phyloP scores from a whole-genome alignment of 2,329 filamentous ascomycete species.

The Talaromyces sp. region DNA sequence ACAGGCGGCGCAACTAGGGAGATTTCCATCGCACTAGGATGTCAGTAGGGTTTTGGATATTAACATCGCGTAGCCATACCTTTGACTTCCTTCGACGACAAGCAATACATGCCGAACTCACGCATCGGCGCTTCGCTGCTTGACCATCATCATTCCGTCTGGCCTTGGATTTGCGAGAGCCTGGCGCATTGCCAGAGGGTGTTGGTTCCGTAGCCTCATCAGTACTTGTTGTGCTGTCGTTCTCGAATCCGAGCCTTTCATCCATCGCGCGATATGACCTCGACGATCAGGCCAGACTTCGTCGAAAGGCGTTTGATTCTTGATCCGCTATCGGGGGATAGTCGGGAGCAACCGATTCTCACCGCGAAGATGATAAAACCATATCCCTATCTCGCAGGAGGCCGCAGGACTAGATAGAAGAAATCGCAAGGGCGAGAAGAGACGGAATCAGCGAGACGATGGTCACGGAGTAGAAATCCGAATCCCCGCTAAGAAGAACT shows the following conservation, averaged over 20 bases:
- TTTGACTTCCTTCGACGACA: conserved; percentile 77
- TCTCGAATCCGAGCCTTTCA: conserved; percentile 9
- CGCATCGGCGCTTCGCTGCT: conserved; percentile 65
- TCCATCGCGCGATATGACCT: conserved; percentile 10
- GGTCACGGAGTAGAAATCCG: neutral
- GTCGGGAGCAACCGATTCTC: neutral
- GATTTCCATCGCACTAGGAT: conserved; percentile 74
- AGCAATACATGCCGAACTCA: conserved; percentile 80
- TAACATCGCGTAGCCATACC: conserved; percentile 29
- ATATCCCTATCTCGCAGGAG: neutral
- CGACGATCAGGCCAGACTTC: neutral
- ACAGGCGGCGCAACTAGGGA: conserved; percentile 92
- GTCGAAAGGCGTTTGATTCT: neutral
- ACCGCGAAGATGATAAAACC: neutral
- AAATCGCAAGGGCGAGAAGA: neutral
- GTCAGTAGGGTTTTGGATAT: neutral
- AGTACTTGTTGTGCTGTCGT: conserved; percentile 12
- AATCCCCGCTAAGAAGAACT: neutral
- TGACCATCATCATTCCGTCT: conserved; percentile 31
- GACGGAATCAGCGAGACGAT: neutral
- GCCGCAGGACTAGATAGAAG: neutral
- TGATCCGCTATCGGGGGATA: conserved; percentile 3
- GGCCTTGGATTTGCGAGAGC: conserved; percentile 26
- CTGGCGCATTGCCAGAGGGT: neutral
- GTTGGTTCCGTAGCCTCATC: conserved; percentile 8